Evolutionary conservation across 2,329 filamentous ascomycete genomes (phyloP), one percentile per base, ranked within the genome.

Genomic region (Orbilia javanica): DNA sequence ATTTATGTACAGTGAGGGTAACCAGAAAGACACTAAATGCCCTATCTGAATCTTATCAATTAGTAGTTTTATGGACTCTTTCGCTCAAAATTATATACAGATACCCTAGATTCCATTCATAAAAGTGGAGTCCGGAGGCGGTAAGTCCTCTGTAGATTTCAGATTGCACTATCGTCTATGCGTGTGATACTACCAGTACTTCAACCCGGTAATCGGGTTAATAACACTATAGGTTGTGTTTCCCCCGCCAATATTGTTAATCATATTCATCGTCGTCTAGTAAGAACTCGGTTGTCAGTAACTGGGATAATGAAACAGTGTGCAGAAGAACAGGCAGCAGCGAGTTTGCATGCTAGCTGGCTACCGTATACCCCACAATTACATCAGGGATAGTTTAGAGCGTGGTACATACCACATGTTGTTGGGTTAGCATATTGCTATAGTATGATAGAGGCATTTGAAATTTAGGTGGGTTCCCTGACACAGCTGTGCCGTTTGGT

Each of bases 401-500:
- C n/a, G n/a, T n/a, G 27, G 36, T 53, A 69, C 66, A 34, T 50
- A 69, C 66, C 25, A 50, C 53, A 39, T 69, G 53, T 15, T 69
- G 52, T 29, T 69, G 66, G 20, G 66, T 62, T 31, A 69, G n/a
- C 39, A 69, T 36, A 39, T 62, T 69, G 20, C 66, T 69, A 39
- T 69, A 69, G 15, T 62, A 69, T 22, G 66, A 69, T 15, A 69
- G 39, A 2, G 66, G 66, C 66, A 69, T 69, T 27, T 69, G 66
- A 50, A 50, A 69, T 34, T 34, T 62, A 0, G 66, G 25, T 29
- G 52, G 66, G 18, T 62, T 60, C 6, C 39, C 5, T 10, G 36
- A 18, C 4, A 18, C 15, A 22, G 7, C 48, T 4, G 66, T 29
- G 27, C 36, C 10, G 18, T 8, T 62, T 1, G 66, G 3, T n/a